Base-by-base conservation (phyloP, 164 flowering plant genomes). In the Protea cynaroides region DNA sequence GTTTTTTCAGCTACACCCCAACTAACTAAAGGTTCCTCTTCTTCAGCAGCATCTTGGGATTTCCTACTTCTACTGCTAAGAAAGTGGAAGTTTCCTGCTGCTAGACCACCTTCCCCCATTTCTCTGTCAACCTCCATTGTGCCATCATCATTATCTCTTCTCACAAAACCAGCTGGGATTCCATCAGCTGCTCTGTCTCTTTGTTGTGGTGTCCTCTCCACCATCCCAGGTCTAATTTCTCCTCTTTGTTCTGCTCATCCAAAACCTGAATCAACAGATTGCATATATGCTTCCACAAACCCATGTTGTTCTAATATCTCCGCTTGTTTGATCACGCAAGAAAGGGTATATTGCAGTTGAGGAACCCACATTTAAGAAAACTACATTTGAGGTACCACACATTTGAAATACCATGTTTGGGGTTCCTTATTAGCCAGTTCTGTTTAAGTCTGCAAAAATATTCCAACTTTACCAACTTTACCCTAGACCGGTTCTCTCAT, bases 131-230 rank as follows among this genome's bases (percentile, higher is more conserved):
- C 56, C 18, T 38, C 65, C 23, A 29, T 44, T 25, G 56, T 61
- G 38, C 25, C 36, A 59, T 55, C n/a, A n/a, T 61, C 57, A 25
- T 56, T 52, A 40, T 34, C 37, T 49, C 19, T 55, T 61, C 74
- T 68, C 6, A 70, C 65, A 24, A 4, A 22, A 60, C 17, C 68
- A 37, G 64, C 63, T 55, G 60, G 53, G 37, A 69, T 63, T 53
- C 57, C 70, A 63, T 74, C 77, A 58, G 66, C 64, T 58, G 68
- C 70, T 58, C 56, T 61, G 44, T 47, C 59, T 52, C 49, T 56
- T 21, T 18, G 54, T 37, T 55, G 10, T n/a, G 40, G 18, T 8
- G 63, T 40, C 29, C 44, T 69, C 54, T 59, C 67, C 13, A 34
- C 64, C 54, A 59, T 59, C 52, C 19, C 19, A 51, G 71, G 13